phyloP scores from a whole-genome alignment of 2,329 filamentous ascomycete genomes.

The Arachnopeziza araneosa region DNA sequence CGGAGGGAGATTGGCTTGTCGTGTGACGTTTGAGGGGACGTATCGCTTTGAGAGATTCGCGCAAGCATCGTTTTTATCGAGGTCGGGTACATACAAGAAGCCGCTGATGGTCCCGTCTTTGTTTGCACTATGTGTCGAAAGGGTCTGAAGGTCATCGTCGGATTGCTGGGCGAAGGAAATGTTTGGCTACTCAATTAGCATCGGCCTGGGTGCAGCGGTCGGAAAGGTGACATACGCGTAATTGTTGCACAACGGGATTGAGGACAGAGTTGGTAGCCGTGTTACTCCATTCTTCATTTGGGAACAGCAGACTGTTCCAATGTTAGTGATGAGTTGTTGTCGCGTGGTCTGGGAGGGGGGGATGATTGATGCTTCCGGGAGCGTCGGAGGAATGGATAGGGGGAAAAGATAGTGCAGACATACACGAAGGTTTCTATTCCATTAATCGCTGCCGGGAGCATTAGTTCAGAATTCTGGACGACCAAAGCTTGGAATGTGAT shows the following conservation, averaged over 20 bases:
- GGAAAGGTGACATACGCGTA: conserved; percentile 19
- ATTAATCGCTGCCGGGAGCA: conserved; percentile 20
- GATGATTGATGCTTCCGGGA: neutral
- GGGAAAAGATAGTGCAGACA: conserved; percentile 8
- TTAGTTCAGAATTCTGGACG: neutral
- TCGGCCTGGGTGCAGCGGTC: neutral
- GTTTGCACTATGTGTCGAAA: conserved; percentile 63
- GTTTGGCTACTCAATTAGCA: conserved; percentile 19
- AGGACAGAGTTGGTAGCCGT: conserved; percentile 14
- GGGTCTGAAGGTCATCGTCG: conserved; percentile 63
- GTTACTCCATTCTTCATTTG: conserved; percentile 26
- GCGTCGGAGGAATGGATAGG: neutral
- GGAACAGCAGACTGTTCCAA: conserved; percentile 24
- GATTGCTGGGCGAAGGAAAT: conserved; percentile 31
- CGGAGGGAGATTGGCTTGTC: conserved; percentile 60
- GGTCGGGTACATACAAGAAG: conserved; percentile 72
- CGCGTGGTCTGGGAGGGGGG: neutral
- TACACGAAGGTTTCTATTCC: conserved; percentile 27
- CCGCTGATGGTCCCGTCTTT: conserved; percentile 62
- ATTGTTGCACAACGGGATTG: conserved; percentile 17
- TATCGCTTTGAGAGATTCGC: conserved; percentile 55
- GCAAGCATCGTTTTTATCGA: conserved; percentile 56
- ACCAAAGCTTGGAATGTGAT: neutral
- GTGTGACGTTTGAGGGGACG: conserved; percentile 71
- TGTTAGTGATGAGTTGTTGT: conserved; percentile 12